Evolutionary conservation across 805 yeast species (phyloP).

Genomic region (Sungouiella blattae): DNA sequence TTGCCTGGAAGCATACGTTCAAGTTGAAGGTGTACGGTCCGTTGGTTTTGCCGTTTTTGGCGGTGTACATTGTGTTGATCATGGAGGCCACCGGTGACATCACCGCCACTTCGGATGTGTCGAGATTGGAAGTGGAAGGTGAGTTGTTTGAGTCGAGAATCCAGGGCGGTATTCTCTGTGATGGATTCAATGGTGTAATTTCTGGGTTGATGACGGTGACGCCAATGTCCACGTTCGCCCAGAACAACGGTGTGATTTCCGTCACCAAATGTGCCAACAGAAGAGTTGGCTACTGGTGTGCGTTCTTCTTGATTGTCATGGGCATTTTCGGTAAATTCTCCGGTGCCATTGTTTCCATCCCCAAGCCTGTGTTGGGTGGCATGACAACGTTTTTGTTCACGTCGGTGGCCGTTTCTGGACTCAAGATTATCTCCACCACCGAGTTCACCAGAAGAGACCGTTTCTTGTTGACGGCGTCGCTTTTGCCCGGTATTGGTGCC

Average conservation of each 20-base stretch:
- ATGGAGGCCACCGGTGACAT: constrained; percentile 96
- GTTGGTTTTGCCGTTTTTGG: constrained; percentile 77
- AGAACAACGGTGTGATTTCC: constrained; percentile 91
- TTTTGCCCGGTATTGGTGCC: constrained; percentile 15
- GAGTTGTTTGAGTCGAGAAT: constrained; percentile 75
- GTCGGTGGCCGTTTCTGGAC: constrained; percentile 17
- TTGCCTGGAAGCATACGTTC: constrained; percentile 86
- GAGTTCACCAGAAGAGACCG: constrained; percentile 19
- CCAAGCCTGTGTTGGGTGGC: constrained; percentile 43
- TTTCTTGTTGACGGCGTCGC: constrained; percentile 16
- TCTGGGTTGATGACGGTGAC: constrained; percentile 80
- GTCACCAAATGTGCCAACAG: constrained; percentile 89
- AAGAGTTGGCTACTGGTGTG: constrained; percentile 75
- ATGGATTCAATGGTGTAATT: constrained; percentile 75
- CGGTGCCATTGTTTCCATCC: constrained; percentile 71
- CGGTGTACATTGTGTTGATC: constrained; percentile 76
- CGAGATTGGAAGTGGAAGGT: constrained; percentile 82
- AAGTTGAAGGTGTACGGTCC: constrained; percentile 77
- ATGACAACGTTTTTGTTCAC: constrained; percentile 18
- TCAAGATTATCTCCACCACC: constrained; percentile 18
- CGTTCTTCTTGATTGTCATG: constrained; percentile 77
- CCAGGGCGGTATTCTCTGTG: constrained; percentile 91
- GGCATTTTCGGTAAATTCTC: constrained; percentile 64
- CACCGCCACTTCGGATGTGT: constrained; percentile 91
- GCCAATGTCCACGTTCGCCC: constrained; percentile 92